phyloP scores from a whole-genome alignment of 2,329 filamentous ascomycete species.

The Colletotrichum eremochloae region DNA sequence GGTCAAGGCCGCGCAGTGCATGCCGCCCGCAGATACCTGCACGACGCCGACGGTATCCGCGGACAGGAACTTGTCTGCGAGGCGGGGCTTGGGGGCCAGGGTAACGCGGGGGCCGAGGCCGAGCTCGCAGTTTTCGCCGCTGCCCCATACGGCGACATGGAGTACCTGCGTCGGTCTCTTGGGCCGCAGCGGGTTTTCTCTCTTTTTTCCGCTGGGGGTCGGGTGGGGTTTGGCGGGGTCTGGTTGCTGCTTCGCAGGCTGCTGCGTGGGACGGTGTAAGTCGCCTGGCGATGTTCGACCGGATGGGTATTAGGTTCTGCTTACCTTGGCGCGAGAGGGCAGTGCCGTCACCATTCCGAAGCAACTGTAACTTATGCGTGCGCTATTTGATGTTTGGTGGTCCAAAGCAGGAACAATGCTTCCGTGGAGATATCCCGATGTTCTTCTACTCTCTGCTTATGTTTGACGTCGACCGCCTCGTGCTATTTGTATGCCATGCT shows the following conservation, averaged over 20 bases:
- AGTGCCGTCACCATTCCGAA: constrained; percentile 7
- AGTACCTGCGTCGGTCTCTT: constrained; percentile 20
- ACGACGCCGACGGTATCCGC: constrained; percentile 69
- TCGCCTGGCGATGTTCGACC: neutral
- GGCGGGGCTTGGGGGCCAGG: constrained; percentile 46
- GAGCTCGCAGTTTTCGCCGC: constrained; percentile 38
- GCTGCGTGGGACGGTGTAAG: constrained; percentile 19
- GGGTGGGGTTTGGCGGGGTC: neutral
- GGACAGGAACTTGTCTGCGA: constrained; percentile 67
- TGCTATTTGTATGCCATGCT: constrained; percentile 19
- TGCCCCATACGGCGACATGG: constrained; percentile 38
- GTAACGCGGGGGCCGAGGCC: constrained; percentile 29
- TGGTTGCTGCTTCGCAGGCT: neutral
- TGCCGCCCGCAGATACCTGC: constrained; percentile 72
- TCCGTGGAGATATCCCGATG: neutral
- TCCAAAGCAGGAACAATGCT: neutral
- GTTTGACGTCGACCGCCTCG: neutral
- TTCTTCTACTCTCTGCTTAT: neutral
- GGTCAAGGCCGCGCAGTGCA: constrained; percentile 74
- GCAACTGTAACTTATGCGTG: neutral
- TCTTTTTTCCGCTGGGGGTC: neutral
- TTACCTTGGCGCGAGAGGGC: constrained; percentile 21
- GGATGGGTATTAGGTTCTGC: no score
- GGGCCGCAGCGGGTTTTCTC: neutral
- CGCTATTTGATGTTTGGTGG: neutral